phyloP scores from a whole-genome alignment of 139 green algal genomes.

The Zygnema circumcarinatum region DNA sequence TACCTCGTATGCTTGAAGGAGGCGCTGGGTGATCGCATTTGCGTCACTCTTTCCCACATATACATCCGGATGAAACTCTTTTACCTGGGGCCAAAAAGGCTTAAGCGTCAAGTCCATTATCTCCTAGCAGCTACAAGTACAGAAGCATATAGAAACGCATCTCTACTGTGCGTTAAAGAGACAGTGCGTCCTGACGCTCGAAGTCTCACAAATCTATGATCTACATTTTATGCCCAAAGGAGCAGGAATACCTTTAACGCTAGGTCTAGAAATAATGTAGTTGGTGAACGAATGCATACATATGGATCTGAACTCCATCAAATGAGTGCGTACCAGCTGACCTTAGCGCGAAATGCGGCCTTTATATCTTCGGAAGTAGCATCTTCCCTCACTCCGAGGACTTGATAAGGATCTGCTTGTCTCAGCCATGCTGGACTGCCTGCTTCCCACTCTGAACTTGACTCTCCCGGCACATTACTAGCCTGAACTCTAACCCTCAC shows the following conservation, averaged over 20 bases:
- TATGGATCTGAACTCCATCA: too few species aligned
- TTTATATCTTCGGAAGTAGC: background rate
- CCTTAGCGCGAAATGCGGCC: slow-evolving; percentile 14
- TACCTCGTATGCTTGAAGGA: slow-evolving; percentile 40
- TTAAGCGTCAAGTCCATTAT: too few species aligned
- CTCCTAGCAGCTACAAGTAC: too few species aligned
- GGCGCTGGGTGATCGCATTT: background rate
- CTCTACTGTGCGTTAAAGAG: too few species aligned
- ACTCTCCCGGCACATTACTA: background rate
- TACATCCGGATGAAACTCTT: slow-evolving; percentile 51
- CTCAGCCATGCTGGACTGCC: background rate
- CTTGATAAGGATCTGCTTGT: background rate
- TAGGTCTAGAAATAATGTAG: too few species aligned
- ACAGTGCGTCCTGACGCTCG: too few species aligned
- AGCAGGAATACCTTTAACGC: too few species aligned
- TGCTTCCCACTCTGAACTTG: background rate
- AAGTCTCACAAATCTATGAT: too few species aligned
- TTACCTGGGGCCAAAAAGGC: slow-evolving; percentile 40
- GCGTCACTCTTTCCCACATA: slow-evolving; percentile 18
- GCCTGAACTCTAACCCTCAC: background rate
- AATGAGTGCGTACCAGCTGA: too few species aligned
- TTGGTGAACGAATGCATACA: too few species aligned
- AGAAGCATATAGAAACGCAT: too few species aligned
- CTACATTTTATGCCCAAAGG: too few species aligned
- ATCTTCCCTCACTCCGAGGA: slow-evolving; percentile 3